These are phyloP conservation scores for Cryptosporidium viatorum DNA, from an alignment of 169 alveolate species.

Conservation along the genomic window DNA sequence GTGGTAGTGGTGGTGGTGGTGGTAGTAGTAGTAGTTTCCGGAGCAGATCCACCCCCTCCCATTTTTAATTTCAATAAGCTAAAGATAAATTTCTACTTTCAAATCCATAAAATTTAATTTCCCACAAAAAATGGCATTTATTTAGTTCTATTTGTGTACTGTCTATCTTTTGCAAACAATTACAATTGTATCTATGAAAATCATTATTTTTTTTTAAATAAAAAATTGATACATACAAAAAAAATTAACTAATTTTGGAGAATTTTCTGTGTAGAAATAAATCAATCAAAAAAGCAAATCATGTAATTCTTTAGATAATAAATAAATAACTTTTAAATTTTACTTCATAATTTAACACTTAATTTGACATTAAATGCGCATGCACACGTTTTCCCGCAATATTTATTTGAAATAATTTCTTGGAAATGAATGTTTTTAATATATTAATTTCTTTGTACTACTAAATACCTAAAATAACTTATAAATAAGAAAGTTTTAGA, in stretches of 20 bases:
- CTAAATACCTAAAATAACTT: too few relatives aligned
- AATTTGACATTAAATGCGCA: background rate
- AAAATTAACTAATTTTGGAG: background rate
- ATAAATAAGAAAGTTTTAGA: too few relatives aligned
- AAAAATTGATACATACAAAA: background rate
- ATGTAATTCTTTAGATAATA: too few relatives aligned
- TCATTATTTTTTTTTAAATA: background rate
- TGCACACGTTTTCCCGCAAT: background rate
- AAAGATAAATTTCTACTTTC: background rate
- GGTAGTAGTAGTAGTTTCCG: constrained; percentile 51
- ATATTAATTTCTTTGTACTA: too few relatives aligned
- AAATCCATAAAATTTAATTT: background rate
- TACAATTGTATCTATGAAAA: background rate
- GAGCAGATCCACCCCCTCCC: constrained; percentile 19
- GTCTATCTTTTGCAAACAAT: background rate
- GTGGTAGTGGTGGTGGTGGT: constrained; percentile 33
- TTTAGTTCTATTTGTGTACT: background rate
- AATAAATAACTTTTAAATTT: too few relatives aligned
- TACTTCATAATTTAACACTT: too few relatives aligned
- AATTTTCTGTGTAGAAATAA: too few relatives aligned
- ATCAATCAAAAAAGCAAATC: too few relatives aligned
- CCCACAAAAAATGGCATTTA: background rate
- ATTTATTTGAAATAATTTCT: too few relatives aligned
- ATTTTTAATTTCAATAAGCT: background rate
- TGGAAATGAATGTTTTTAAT: background rate